These are phyloP conservation scores for Podosphaera aphanis DNA, from an alignment of 2,329 filamentous ascomycete species.

Conservation along the genomic window DNA sequence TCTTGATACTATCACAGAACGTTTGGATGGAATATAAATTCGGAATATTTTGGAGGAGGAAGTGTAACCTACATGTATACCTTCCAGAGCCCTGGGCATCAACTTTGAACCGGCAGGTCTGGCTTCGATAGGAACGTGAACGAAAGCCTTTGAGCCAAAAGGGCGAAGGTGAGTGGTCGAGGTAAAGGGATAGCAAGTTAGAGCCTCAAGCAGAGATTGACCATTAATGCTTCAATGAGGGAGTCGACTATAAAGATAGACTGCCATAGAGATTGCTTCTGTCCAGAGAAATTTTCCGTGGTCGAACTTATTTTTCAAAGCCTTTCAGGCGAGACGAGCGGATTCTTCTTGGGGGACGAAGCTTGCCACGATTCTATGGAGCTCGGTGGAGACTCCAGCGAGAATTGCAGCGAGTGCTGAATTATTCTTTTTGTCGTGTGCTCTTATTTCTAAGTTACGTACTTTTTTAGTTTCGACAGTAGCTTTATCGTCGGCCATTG, in stretches of 20 bases:
- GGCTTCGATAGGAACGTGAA: neutral
- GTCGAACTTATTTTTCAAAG: constrained; percentile 1
- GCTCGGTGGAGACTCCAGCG: constrained; percentile 1
- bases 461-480: neutral
- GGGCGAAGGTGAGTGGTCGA: neutral
- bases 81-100: neutral
- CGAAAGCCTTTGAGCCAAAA: neutral
- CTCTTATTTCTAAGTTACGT: neutral
- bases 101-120: neutral
- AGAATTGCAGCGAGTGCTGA: neutral
- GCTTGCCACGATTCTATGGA: neutral
- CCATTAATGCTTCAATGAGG: neutral
- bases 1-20: neutral
- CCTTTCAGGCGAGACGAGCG: neutral
- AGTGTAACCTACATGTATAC: neutral
- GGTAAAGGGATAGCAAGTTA: neutral
- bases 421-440: neutral
- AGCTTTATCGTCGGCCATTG: too few species aligned
- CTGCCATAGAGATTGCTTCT: neutral
- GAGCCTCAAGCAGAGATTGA: neutral
- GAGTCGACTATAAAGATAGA: neutral
- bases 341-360: neutral
- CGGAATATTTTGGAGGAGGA: neutral
- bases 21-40: constrained; percentile 1
- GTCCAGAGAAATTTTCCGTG: neutral